phyloP scores from a whole-genome alignment of 768 basidiomycete genomes.

The Tulasnella sp. region DNA sequence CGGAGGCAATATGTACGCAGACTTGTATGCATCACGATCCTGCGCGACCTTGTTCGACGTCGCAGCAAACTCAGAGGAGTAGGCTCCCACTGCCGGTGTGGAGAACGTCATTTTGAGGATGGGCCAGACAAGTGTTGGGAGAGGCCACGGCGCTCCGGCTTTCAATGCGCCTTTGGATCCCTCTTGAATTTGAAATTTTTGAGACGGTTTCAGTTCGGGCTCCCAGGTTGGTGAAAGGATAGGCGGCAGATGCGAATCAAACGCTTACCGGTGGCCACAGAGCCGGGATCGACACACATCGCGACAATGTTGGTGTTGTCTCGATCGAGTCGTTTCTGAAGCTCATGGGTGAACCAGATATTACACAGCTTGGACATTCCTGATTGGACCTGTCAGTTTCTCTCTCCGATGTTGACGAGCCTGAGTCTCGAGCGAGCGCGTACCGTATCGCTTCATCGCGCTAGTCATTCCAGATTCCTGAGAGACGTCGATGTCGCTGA shows the following conservation, averaged over 20 bases:
- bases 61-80: background rate
- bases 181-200: background rate
- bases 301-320: background rate
- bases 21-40: background rate
- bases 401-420: no score
- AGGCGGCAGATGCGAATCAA: background rate
- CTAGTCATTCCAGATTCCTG: background rate
- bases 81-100: background rate
- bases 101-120: background rate
- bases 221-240: background rate
- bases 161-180: background rate
- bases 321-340: background rate
- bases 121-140: background rate
- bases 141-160: background rate
- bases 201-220: no score
- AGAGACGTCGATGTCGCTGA: background rate
- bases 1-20: background rate
- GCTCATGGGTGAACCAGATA: background rate
- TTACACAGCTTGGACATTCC: background rate
- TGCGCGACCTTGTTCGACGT: background rate
- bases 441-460: background rate
- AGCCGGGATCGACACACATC: background rate
- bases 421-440: background rate
- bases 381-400: background rate
- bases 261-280: background rate